Evolutionary conservation across 73 alveolate genomes (phyloP).

Genomic region (Paramecium sonneborni): DNA sequence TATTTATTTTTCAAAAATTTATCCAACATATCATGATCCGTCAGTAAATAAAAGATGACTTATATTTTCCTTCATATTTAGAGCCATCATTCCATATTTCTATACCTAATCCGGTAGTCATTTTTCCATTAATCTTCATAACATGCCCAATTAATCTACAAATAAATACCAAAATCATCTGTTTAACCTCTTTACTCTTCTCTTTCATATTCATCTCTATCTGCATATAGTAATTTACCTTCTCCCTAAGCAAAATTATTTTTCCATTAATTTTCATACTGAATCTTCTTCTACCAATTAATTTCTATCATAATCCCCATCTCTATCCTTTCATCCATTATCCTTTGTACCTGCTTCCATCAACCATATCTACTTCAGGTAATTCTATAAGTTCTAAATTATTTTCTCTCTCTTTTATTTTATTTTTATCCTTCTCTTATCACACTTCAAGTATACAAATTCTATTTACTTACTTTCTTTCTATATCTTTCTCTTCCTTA

Average conservation of each 20-base stretch:
- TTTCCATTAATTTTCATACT: slow-evolving; percentile 65
- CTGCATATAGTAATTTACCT: slow-evolving; percentile 69
- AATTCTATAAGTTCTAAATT: not conserved
- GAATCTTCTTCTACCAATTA: slow-evolving; percentile 61
- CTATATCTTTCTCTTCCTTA: not conserved
- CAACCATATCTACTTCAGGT: not conserved
- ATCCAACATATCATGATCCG: slow-evolving; percentile 67
- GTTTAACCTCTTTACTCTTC: slow-evolving; percentile 65
- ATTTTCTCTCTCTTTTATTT: not conserved
- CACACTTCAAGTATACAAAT: not conserved
- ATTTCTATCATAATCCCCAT: slow-evolving; percentile 64
- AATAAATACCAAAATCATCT: slow-evolving; percentile 63
- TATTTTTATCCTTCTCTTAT: not conserved
- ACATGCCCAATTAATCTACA: slow-evolving; percentile 62
- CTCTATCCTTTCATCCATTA: slow-evolving; percentile 62
- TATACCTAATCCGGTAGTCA: slow-evolving; percentile 69
- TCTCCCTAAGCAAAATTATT: slow-evolving; percentile 64
- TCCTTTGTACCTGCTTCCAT: slow-evolving; percentile 68
- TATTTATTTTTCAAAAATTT: slow-evolving; percentile 54
- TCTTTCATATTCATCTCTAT: slow-evolving; percentile 69
- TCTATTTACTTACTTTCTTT: not conserved
- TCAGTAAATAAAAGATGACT: slow-evolving; percentile 58
- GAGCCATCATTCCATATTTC: slow-evolving; percentile 80
- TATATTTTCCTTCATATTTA: slow-evolving; percentile 71
- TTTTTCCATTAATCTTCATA: slow-evolving; percentile 76